Evolutionary conservation across 108 stramenopile genomes (phyloP).

Genomic region (Parietichytrium sp.): DNA sequence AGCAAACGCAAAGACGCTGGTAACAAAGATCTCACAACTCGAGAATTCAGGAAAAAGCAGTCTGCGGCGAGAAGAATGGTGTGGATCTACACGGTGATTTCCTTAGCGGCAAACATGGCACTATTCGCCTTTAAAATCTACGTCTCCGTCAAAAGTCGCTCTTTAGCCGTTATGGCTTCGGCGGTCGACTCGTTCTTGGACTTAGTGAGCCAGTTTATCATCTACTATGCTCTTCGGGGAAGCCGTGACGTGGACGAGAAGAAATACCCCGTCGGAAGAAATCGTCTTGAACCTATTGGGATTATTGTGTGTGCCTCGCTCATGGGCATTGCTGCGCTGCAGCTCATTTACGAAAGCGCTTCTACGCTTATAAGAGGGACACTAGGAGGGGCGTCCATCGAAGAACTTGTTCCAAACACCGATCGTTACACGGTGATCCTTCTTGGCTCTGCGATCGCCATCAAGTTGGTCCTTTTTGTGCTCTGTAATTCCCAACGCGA

Average conservation of each 20-base stretch:
- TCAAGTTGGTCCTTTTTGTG: conserved; percentile 69
- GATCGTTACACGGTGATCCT: conserved; percentile 1
- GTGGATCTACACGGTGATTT: conserved; percentile 52
- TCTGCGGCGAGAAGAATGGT: no score
- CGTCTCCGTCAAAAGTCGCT: conserved; percentile 71
- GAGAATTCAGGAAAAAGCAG: no score
- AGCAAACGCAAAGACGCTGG: no score
- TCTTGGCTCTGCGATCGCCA: conserved; percentile 63
- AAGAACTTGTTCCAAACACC: conserved; percentile 45
- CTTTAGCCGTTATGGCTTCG: conserved; percentile 81
- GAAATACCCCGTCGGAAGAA: conserved; percentile 83
- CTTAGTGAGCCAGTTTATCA: conserved; percentile 77
- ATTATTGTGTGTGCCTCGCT: conserved; percentile 85
- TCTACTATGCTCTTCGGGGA: conserved; percentile 37
- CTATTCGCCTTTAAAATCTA: conserved; percentile 75
- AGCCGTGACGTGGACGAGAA: conserved; percentile 69
- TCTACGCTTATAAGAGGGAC: conserved; percentile 52
- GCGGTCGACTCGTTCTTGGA: conserved; percentile 82
- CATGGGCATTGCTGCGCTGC: conserved; percentile 87
- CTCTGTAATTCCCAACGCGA: conserved; percentile 55
- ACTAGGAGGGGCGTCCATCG: conserved; percentile 45
- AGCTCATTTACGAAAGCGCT: conserved; percentile 71
- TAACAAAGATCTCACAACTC: no score
- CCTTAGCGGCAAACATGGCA: conserved; percentile 73
- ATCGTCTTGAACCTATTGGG: conserved; percentile 83